Base-by-base conservation (phyloP, 2,329 filamentous ascomycete species). In the Arthroderma sp. region DNA sequence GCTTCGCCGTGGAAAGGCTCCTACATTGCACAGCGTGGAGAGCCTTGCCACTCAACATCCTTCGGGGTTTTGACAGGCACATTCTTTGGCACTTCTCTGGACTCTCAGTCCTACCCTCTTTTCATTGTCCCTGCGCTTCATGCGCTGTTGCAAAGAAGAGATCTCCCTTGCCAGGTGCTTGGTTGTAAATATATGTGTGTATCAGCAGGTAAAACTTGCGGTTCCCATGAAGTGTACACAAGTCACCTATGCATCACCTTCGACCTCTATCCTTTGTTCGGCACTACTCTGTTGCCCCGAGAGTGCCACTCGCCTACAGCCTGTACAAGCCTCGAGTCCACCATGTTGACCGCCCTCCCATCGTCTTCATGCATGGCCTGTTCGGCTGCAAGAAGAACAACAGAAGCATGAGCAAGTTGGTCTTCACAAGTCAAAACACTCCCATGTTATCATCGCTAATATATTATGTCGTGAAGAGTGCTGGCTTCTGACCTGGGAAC, bases 11-110 rank as follows among this genome's bases (percentile, higher is more conserved):
- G 66, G 67, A 70, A 69, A 69, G 71, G 76, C 73, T 72, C 76
- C 77, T 79, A 74, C 77, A 79, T 80, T 79, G 77, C 77, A 80
- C 77, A 79, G 65, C 76, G 77, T 72, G 77, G 77, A 66, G 76
- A 73, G 74, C 71, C 75, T 68, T 64, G 70, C 62, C 67, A 70
- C 74, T 73, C 73, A 76, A 74, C 71, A 73, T 73, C 70, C 66
- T 77, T 73, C 72, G 74, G 74, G 72, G 70, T 69, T 73, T 71
- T 74, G 69, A 71, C 68, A 71, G 71, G 73, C 72, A 72, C 67
- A 76, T 76, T 76, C 75, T 77, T 77, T 77, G 74, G 71, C 75
- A 70, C 71, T 25, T 65, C 66, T 63, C 65, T 67, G 63, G 67
- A 65, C 60, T 57, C 58, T 56, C 60, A 59, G 64, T 31, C 25